phyloP scores from a whole-genome alignment of 2,329 filamentous ascomycete genomes.

The Aspergillus pseudoviridinutans region DNA sequence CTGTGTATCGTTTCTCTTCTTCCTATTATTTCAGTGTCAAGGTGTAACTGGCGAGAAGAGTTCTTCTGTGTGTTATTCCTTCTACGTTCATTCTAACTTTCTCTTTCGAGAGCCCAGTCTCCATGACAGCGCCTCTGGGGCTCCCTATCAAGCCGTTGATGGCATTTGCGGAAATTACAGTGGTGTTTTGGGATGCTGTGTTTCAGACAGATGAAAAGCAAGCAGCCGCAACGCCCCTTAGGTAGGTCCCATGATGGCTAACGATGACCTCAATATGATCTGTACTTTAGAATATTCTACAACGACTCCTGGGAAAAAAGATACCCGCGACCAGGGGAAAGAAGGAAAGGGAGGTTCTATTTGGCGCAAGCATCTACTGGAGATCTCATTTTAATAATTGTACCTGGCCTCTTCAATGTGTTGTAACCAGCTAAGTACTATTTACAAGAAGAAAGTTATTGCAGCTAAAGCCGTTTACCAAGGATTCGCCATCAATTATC shows the following conservation, averaged over 20 bases:
- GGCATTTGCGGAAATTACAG: constrained; percentile 18
- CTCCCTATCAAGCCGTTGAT: not conserved
- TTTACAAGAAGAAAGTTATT: not conserved
- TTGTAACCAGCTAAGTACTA: not conserved
- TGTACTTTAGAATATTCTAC: not conserved
- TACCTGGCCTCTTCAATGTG: not conserved
- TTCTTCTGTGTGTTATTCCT: not conserved
- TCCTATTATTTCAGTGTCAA: not conserved
- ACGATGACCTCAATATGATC: not conserved
- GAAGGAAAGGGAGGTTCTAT: not conserved
- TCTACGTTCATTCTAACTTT: not conserved
- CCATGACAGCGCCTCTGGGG: not conserved
- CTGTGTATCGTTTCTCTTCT: not conserved
- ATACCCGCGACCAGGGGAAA: too few relatives aligned
- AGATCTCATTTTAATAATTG: not conserved
- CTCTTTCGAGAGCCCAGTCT: not conserved
- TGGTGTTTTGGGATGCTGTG: constrained; percentile 13
- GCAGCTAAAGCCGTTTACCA: not conserved
- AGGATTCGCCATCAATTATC: not conserved
- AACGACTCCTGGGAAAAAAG: not conserved
- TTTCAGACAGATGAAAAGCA: constrained; percentile 6
- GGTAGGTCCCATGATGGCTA: not conserved
- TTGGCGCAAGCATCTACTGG: not conserved
- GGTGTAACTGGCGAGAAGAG: not conserved
- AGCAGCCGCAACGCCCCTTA: not conserved